Evolutionary conservation across 441 rosid species (phyloP).

Genomic region (Gossypium gossypioides): DNA sequence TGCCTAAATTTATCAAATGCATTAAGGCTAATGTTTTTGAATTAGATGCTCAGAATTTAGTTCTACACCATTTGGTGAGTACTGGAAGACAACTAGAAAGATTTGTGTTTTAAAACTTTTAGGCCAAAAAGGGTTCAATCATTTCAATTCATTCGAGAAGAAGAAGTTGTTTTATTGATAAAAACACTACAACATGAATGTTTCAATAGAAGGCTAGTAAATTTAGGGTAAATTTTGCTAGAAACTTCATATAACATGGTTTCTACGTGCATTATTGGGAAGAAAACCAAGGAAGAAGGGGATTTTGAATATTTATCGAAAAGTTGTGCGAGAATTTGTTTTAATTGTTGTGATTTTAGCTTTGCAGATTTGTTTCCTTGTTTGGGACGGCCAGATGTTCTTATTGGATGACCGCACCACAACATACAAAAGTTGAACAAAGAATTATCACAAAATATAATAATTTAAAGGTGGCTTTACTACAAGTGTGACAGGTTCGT

Average conservation of each 20-base stretch:
- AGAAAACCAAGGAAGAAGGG: neutral
- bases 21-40: too few species aligned
- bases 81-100: slow-evolving; percentile 20
- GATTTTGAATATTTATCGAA: slow-evolving; percentile 16
- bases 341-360: neutral
- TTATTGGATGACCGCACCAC: slow-evolving; percentile 2
- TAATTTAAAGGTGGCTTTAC: too few species aligned
- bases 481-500: too few species aligned
- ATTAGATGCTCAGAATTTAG: slow-evolving; percentile 7
- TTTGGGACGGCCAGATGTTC: slow-evolving; percentile 24
- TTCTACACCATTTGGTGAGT: slow-evolving; percentile 26
- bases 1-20: too few species aligned
- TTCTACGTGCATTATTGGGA: neutral
- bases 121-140: slow-evolving; percentile 20
- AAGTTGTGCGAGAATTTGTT: neutral
- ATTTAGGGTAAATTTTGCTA: neutral
- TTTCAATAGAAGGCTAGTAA: neutral
- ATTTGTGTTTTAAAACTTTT: slow-evolving; percentile 19
- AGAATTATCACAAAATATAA: too few species aligned
- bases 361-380: slow-evolving; percentile 22
- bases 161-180: slow-evolving; percentile 11
- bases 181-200: neutral
- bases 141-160: slow-evolving; percentile 21
- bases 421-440: too few species aligned
- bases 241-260: neutral